Evolutionary conservation across 768 basidiomycete genomes (phyloP).

Genomic region (Tylopilus plumbeoviolaceoides): DNA sequence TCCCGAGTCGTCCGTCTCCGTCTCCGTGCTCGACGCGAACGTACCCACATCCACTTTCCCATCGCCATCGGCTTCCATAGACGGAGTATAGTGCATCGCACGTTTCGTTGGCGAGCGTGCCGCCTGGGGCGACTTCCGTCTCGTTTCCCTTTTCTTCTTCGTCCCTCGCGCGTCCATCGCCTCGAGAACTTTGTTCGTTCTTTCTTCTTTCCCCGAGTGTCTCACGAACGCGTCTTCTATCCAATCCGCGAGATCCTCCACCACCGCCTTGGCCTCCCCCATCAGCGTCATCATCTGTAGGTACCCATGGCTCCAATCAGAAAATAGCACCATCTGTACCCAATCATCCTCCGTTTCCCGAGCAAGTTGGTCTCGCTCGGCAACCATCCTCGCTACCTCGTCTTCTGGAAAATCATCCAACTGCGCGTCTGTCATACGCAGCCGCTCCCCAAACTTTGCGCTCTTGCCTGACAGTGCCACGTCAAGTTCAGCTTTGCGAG

Average conservation of each 20-base stretch:
- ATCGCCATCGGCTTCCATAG: background rate
- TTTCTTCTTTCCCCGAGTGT: constrained; percentile 28
- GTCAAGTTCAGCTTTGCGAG: constrained; percentile 71
- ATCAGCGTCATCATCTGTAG: constrained; percentile 91
- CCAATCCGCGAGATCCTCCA: constrained; percentile 87
- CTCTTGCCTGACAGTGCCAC: constrained; percentile 56
- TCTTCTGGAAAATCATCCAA: constrained; percentile 24
- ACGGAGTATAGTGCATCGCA: background rate
- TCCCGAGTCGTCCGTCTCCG: constrained; percentile 65
- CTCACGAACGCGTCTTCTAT: constrained; percentile 71
- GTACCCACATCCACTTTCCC: constrained; percentile 23
- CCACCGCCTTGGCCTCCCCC: constrained; percentile 72
- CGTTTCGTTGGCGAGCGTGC: constrained; percentile 24
- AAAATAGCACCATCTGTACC: constrained; percentile 91
- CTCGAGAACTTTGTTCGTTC: constrained; percentile 17
- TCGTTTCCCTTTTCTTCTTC: constrained; percentile 27
- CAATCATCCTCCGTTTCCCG: constrained; percentile 86
- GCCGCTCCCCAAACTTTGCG: constrained; percentile 55
- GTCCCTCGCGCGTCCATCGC: background rate
- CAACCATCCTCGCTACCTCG: constrained; percentile 41
- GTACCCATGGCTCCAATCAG: constrained; percentile 97
- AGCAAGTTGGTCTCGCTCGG: constrained; percentile 57
- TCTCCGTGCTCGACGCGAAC: constrained; percentile 54
- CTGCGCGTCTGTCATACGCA: constrained; percentile 56
- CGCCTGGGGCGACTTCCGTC: constrained; percentile 20